Conservation (phyloP, 1,139 yeast species). For the Debaryomyces subglobosus region DNA sequence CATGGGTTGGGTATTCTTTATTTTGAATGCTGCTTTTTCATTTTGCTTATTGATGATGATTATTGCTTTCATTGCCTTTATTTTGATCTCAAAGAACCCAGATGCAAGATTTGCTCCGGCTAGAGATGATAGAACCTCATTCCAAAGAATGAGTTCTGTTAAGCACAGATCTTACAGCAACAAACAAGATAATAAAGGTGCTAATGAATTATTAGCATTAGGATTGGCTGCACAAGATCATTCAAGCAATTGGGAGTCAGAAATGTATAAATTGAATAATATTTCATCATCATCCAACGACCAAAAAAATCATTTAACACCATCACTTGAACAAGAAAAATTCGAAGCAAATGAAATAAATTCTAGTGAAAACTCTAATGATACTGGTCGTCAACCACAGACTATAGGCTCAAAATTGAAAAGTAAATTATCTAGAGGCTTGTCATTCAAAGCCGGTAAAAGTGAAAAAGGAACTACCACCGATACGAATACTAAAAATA, state of each 20-base stretch:
- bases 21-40: conserved; percentile 77
- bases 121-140: conserved; percentile 79
- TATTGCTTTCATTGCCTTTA: conserved; percentile 56
- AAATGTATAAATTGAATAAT: conserved; percentile 56
- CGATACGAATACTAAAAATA: conserved; percentile 11
- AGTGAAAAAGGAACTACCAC: conserved; percentile 15
- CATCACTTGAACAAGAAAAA: conserved; percentile 8
- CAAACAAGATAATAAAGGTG: conserved; percentile 23
- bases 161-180: conserved; percentile 22
- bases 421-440: conserved; percentile 21
- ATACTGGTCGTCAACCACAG: not conserved
- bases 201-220: conserved; percentile 65
- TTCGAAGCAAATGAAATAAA: conserved; percentile 8
- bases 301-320: conserved; percentile 9
- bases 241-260: conserved; percentile 67
- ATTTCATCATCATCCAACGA: conserved; percentile 18
- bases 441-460: conserved; percentile 26
- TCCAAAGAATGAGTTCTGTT: conserved; percentile 60
- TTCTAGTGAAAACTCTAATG: conserved; percentile 8
- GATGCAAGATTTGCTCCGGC: conserved; percentile 85
- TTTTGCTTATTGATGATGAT: conserved; percentile 64
- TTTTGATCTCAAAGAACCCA: conserved; percentile 72
- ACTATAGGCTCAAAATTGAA: conserved; percentile 27
- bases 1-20: conserved; percentile 81
- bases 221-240: conserved; percentile 77